Conservation (phyloP, 2,329 filamentous ascomycete species). For the Chaetoscypha palmicola region DNA sequence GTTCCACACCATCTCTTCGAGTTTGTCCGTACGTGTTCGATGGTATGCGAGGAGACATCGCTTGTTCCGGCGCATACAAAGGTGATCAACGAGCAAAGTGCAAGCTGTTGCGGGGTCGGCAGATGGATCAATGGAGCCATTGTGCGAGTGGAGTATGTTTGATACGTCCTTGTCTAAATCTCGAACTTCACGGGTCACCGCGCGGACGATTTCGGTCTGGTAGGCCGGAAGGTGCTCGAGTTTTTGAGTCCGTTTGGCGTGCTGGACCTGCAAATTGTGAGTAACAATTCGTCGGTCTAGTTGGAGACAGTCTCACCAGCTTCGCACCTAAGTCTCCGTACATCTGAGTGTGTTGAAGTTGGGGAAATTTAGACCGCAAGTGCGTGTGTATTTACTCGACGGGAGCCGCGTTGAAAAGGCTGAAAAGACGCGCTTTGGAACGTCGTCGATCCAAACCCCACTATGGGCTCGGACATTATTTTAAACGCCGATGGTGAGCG, state of each 20-base stretch:
- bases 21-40: slow-evolving; percentile 77
- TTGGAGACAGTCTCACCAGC: slow-evolving; percentile 41
- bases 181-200: slow-evolving; percentile 82
- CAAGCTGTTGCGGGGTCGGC: slow-evolving; percentile 79
- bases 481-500: no score
- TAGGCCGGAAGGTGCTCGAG: slow-evolving; percentile 83
- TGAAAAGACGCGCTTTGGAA: no score
- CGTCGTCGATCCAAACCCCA: no score
- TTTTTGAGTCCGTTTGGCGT: slow-evolving; percentile 90
- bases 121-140: slow-evolving; percentile 80
- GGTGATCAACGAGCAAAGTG: slow-evolving; percentile 83
- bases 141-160: slow-evolving; percentile 72
- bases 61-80: slow-evolving; percentile 94
- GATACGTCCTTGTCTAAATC: slow-evolving; percentile 84
- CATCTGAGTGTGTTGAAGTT: slow-evolving; percentile 38
- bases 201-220: slow-evolving; percentile 83
- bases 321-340: slow-evolving; percentile 67
- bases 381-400: no score
- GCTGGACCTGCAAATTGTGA: slow-evolving; percentile 60
- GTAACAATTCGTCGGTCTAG: slow-evolving; percentile 1
- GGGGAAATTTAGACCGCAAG: no score
- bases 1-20: slow-evolving; percentile 91
- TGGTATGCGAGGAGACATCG: slow-evolving; percentile 93
- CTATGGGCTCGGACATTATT: no score
- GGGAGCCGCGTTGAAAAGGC: no score